Evolutionary conservation across 352 stramenopile genomes (phyloP).

Genomic region (Phytophthora pistaciae): DNA sequence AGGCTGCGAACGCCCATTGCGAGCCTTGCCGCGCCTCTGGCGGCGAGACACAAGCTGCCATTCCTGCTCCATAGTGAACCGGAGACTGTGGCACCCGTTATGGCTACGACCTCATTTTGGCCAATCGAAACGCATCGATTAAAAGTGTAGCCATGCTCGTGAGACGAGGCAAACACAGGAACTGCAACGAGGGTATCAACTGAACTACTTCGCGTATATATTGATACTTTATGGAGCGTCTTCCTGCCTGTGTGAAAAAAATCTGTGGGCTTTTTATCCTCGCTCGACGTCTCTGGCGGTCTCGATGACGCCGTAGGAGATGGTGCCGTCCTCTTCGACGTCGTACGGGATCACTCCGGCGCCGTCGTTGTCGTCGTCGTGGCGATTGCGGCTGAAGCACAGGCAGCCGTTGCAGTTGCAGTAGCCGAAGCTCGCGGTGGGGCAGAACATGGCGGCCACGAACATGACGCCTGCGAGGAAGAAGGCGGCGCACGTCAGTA

Average conservation of each 20-base stretch:
- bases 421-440: conserved; percentile 39
- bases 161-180: conserved; percentile 3
- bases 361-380: conserved; percentile 23
- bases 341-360: conserved; percentile 34
- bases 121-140: conserved; percentile 14
- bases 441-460: conserved; percentile 40
- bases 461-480: conserved; percentile 47
- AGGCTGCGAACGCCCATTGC: not conserved
- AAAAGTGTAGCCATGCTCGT: conserved; percentile 16
- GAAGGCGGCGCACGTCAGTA: conserved; percentile 51
- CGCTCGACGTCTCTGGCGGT: conserved; percentile 27
- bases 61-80: conserved; percentile 32
- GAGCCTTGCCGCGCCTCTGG: conserved; percentile 25
- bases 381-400: conserved; percentile 32
- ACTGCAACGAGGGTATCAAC: not conserved
- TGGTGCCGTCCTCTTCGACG: conserved; percentile 30
- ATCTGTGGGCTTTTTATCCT: conserved; percentile 11
- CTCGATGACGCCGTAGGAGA: conserved; percentile 30
- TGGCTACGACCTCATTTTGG: conserved; percentile 4
- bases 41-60: conserved; percentile 41
- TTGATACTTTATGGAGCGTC: conserved; percentile 1
- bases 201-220: conserved; percentile 1
- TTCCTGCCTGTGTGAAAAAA: not conserved
- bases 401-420: conserved; percentile 47
- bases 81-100: not conserved